phyloP scores from a whole-genome alignment of 2,329 filamentous ascomycete genomes.

The Acephala macrosclerotiorum region DNA sequence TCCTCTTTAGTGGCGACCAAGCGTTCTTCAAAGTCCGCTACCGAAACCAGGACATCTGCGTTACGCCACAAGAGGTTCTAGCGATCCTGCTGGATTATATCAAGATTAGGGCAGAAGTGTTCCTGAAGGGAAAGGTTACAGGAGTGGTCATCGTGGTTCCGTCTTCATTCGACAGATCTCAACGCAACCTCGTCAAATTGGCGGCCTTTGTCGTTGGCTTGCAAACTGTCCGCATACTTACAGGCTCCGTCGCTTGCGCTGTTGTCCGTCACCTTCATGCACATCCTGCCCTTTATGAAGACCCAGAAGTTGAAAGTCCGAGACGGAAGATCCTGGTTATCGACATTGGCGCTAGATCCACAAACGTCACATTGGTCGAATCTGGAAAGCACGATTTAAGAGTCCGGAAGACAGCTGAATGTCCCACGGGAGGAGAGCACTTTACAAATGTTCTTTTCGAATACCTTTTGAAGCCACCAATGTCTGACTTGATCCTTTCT shows the following conservation, averaged over 20 bases:
- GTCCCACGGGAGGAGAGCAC: neutral
- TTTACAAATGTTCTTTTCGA: neutral
- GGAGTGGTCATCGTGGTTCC: neutral
- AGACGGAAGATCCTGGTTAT: too few relatives aligned
- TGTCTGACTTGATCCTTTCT: too few relatives aligned
- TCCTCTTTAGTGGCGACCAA: neutral
- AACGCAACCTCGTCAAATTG: neutral
- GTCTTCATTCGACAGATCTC: neutral
- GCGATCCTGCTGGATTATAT: neutral
- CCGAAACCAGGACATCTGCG: neutral
- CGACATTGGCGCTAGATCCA: neutral
- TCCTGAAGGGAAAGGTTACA: neutral
- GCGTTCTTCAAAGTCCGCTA: neutral
- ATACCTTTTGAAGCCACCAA: neutral
- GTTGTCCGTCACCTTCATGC: neutral
- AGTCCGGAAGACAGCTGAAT: neutral
- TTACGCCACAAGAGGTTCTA: constrained; percentile 1
- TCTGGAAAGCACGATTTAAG: neutral
- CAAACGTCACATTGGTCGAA: neutral
- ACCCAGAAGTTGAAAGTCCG: too few relatives aligned
- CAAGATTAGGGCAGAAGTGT: neutral
- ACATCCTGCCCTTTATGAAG: neutral
- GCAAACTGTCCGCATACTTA: neutral
- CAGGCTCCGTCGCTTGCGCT: neutral
- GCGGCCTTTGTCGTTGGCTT: neutral